Percentiles rank a stretch among this genome's conserved stretches.
Conservation (phyloP, 2,329 filamentous ascomycete genomes). For the Lecanicillium sp. region DNA sequence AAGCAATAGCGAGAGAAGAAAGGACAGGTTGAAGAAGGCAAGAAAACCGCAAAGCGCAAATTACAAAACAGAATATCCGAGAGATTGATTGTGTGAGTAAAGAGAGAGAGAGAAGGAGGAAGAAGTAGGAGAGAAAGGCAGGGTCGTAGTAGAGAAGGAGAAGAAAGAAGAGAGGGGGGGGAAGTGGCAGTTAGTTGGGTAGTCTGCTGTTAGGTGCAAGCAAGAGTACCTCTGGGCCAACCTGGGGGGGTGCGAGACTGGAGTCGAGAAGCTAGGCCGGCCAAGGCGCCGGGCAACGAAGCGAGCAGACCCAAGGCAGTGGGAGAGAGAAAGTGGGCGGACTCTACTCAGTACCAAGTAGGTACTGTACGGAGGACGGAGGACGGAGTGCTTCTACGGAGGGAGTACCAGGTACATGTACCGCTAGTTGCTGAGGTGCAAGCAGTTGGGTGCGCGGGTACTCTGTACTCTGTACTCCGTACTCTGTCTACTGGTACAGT, state of each 20-base stretch:
- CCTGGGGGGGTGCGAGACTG: too few relatives aligned
- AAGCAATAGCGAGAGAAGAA: background rate
- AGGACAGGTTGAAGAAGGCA: background rate
- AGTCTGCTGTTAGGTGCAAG: background rate
- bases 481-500: too few relatives aligned
- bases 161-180: background rate
- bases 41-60: background rate
- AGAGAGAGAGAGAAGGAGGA: conserved; percentile 3
- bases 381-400: too few relatives aligned
- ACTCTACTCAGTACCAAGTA: too few relatives aligned
- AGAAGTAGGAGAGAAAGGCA: background rate
- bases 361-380: too few relatives aligned
- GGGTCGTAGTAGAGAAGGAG: too few relatives aligned
- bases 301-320: conserved; percentile 10
- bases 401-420: too few relatives aligned
- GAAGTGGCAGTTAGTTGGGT: background rate
- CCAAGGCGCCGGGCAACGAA: conserved; percentile 4
- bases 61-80: conserved; percentile 1
- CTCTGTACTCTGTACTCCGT: too few relatives aligned
- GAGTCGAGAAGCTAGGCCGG: too few relatives aligned
- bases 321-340: conserved; percentile 1
- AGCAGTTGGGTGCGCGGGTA: too few relatives aligned
- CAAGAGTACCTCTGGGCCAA: too few relatives aligned
- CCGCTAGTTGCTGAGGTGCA: too few relatives aligned
- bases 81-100: conserved; percentile 5